These are phyloP conservation scores for Xerocomus tenax DNA, from an alignment of 1,284 basidiomycete genomes.

Conservation along the genomic window DNA sequence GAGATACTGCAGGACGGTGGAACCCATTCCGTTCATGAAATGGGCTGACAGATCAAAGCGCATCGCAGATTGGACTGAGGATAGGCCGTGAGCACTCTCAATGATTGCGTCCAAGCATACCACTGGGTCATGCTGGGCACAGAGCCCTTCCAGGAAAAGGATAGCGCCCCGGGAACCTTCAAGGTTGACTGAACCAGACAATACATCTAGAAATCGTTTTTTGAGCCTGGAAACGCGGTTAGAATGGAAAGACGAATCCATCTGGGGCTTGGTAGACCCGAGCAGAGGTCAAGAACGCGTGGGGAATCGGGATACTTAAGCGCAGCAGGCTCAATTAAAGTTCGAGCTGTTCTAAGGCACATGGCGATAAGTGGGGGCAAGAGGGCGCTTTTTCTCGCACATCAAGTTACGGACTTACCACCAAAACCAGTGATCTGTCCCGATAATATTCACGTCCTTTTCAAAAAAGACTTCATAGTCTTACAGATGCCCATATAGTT, in stretches of 20 bases:
- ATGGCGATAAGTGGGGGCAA: background rate
- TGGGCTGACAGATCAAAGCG: conserved; percentile 18
- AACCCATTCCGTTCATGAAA: conserved; percentile 41
- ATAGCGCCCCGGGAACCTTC: conserved; percentile 6
- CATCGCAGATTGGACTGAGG: conserved; percentile 15
- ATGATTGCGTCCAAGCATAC: conserved; percentile 13
- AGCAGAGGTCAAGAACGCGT: background rate
- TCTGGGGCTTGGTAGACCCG: background rate
- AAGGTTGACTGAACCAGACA: conserved; percentile 17
- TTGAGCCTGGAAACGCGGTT: conserved; percentile 10
- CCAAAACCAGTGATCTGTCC: no score
- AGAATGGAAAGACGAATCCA: conserved; percentile 1
- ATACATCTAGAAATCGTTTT: conserved; percentile 17
- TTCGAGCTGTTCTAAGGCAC: background rate
- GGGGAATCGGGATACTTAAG: background rate
- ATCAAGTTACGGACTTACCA: background rate
- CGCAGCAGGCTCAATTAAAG: no score
- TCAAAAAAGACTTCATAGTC: no score
- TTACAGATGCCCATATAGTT: no score
- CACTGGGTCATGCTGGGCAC: conserved; percentile 26
- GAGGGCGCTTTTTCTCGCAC: background rate
- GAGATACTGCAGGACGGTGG: conserved; percentile 38
- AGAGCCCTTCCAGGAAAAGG: conserved; percentile 45
- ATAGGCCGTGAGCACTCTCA: conserved; percentile 11
- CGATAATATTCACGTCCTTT: no score